Conservation (phyloP, 2,329 filamentous ascomycete genomes). For the Fusarium papillatum region DNA sequence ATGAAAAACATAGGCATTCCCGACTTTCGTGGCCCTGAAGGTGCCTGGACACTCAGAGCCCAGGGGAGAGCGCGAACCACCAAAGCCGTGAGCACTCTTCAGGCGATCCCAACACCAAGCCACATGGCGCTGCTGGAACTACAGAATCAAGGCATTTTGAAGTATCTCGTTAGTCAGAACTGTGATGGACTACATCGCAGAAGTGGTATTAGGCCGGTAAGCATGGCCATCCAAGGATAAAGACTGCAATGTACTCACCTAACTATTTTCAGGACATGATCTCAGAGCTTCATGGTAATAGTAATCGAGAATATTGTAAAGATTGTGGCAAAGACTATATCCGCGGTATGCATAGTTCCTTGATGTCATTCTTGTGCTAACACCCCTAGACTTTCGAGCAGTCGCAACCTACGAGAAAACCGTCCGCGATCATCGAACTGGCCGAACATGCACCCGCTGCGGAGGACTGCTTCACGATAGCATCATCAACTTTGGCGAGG, state of each 20-base stretch:
- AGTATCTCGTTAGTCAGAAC: constrained; percentile 58
- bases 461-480: constrained; percentile 55
- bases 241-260: background rate
- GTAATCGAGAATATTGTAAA: constrained; percentile 59
- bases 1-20: constrained; percentile 53
- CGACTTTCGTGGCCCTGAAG: constrained; percentile 62
- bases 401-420: constrained; percentile 58
- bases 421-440: constrained; percentile 60
- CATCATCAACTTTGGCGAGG: constrained; percentile 61
- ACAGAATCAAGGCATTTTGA: constrained; percentile 55
- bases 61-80: constrained; percentile 53
- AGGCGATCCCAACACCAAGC: constrained; percentile 58
- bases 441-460: constrained; percentile 57
- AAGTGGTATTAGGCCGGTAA: constrained; percentile 60
- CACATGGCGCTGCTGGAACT: constrained; percentile 63
- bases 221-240: background rate
- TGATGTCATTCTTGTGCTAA: background rate
- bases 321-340: constrained; percentile 61
- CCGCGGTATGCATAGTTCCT: constrained; percentile 46
- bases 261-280: constrained; percentile 50
- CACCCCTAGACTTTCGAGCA: constrained; percentile 53
- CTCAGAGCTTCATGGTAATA: constrained; percentile 63
- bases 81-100: constrained; percentile 52
- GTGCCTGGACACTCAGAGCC: constrained; percentile 59
- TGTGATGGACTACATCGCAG: constrained; percentile 57